A percentile compares a stretch with the other conserved stretches of the same genome.
Conservation (phyloP, 768 basidiomycete genomes). For the Clitopilus passeckerianus region DNA sequence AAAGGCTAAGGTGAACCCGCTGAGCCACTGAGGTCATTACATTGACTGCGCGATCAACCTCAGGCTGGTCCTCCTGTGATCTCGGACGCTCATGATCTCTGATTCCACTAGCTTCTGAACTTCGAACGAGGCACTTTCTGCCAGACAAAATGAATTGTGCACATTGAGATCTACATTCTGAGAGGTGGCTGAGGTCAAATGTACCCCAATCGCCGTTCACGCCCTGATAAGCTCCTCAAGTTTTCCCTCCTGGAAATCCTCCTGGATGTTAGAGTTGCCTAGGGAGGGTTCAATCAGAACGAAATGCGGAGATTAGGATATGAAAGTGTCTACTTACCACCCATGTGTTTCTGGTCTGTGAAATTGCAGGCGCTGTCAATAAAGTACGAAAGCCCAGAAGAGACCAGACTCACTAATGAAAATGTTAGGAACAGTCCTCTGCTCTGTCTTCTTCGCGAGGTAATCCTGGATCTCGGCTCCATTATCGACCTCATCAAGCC, state of each 20-base stretch:
- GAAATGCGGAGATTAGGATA: background rate
- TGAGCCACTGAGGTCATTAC: background rate
- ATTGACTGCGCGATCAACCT: too few species aligned
- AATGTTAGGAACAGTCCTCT: conserved; percentile 71
- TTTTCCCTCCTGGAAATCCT: conserved; percentile 23
- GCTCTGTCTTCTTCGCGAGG: conserved; percentile 55
- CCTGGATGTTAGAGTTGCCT: conserved; percentile 35
- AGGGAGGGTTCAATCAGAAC: background rate
- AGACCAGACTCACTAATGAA: conserved; percentile 56
- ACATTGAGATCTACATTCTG: too few species aligned
- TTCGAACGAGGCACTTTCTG: too few species aligned
- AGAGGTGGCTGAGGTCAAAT: background rate
- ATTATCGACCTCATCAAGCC: conserved; percentile 57
- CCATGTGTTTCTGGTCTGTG: conserved; percentile 48
- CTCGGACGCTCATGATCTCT: background rate
- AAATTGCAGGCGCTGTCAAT: background rate
- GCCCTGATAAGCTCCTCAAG: conserved; percentile 23
- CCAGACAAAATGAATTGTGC: too few species aligned
- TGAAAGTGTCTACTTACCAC: conserved; percentile 30
- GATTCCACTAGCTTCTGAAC: too few species aligned
- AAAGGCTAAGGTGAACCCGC: too few species aligned
- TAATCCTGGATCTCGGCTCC: conserved; percentile 63
- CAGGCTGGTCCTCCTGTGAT: background rate
- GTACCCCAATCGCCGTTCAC: conserved; percentile 11
- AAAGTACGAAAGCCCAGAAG: background rate